Evolutionary conservation across 768 basidiomycete species (phyloP).

Genomic region (Hypholoma fasciculare): DNA sequence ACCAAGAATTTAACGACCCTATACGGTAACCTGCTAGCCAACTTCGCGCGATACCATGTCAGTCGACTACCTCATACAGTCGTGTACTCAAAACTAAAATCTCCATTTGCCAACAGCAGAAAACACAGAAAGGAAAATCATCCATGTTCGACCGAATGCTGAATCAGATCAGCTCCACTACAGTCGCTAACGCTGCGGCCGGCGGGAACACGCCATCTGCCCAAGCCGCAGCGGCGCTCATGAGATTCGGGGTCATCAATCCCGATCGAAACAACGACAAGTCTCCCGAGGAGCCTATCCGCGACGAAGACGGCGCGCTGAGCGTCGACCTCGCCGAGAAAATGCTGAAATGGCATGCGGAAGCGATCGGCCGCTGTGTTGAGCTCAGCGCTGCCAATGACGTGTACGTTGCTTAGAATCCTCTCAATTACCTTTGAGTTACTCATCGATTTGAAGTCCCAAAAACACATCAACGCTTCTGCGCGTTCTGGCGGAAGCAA

Average conservation of each 20-base stretch:
- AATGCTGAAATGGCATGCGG: constrained; percentile 98
- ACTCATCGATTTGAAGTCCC: constrained; percentile 50
- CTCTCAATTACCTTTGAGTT: not conserved
- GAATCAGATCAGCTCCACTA: constrained; percentile 80
- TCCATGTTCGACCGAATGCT: constrained; percentile 92
- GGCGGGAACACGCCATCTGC: constrained; percentile 70
- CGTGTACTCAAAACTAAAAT: not conserved
- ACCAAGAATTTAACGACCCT: constrained; percentile 78
- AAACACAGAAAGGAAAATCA: constrained; percentile 66
- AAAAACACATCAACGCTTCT: constrained; percentile 87
- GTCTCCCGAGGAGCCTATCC: constrained; percentile 64
- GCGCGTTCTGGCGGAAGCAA: constrained; percentile 82
- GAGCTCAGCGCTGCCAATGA: constrained; percentile 84
- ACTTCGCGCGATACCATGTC: constrained; percentile 91
- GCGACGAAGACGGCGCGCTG: constrained; percentile 82
- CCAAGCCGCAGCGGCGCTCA: constrained; percentile 84
- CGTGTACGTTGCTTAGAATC: constrained; percentile 58
- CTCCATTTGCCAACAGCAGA: constrained; percentile 38
- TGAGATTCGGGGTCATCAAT: constrained; percentile 86
- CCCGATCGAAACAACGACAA: constrained; percentile 50
- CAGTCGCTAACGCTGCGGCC: constrained; percentile 60
- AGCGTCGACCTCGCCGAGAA: constrained; percentile 78
- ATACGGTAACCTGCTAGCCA: constrained; percentile 68
- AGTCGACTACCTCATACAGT: constrained; percentile 20
- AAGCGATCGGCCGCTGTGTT: constrained; percentile 91